A percentile compares a stretch with the other conserved stretches of the same genome.
These are phyloP conservation scores for Lumnitzera littorea DNA, from an alignment of 345 rosid genomes.

Conservation along the genomic window DNA sequence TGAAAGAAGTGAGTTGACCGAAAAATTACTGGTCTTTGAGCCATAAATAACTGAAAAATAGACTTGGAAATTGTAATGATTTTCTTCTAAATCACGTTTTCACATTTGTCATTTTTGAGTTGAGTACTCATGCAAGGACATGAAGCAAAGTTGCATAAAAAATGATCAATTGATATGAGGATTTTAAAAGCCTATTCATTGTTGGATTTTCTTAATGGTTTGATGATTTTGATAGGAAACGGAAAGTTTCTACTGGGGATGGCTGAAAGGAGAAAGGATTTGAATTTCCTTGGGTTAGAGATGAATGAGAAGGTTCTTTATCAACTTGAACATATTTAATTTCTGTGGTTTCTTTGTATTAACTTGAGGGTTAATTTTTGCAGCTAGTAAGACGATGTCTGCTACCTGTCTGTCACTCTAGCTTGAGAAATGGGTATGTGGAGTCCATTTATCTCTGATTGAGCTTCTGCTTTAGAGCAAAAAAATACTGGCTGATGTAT, in stretches of 20 bases:
- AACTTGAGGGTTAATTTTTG: conserved; percentile 7
- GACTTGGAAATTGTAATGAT: no score
- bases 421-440: conserved; percentile 43
- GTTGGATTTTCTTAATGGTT: conserved; percentile 2
- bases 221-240: conserved; percentile 33
- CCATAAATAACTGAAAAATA: no score
- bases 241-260: conserved; percentile 55
- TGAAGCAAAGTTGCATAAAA: no score
- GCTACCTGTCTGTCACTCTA: conserved; percentile 31
- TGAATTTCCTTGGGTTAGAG: conserved; percentile 68
- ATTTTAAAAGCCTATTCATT: not conserved
- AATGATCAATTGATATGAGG: no score
- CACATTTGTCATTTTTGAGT: no score
- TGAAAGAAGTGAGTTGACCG: no score
- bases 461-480: not conserved
- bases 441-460: conserved; percentile 2
- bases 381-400: conserved; percentile 49
- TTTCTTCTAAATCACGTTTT: no score
- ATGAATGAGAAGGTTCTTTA: conserved; percentile 46
- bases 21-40: no score
- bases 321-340: conserved; percentile 4
- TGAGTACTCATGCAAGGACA: no score
- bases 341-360: conserved; percentile 7
- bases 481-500: not conserved
- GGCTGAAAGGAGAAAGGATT: conserved; percentile 43